phyloP scores from a whole-genome alignment of 1,139 yeast species.

The Yamadazyma mexicana region DNA sequence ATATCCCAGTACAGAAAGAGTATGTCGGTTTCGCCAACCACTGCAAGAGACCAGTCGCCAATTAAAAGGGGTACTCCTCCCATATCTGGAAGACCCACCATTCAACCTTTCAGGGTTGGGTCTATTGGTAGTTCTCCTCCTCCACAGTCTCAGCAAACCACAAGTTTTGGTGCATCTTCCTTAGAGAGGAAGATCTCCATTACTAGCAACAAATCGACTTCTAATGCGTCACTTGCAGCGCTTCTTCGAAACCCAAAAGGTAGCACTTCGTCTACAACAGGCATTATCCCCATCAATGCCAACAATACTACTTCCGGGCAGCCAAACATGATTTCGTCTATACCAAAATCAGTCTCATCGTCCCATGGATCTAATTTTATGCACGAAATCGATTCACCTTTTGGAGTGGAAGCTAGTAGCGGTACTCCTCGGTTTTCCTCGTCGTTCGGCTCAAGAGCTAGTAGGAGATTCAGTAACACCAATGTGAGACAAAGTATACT shows the following conservation, averaged over 20 bases:
- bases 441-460: slow-evolving; percentile 56
- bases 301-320: slow-evolving; percentile 15
- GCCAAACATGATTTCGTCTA: slow-evolving; percentile 18
- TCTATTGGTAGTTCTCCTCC: slow-evolving; percentile 56
- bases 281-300: slow-evolving; percentile 29
- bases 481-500: slow-evolving; percentile 33
- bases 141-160: slow-evolving; percentile 24
- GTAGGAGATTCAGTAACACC: slow-evolving; percentile 42
- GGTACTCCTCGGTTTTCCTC: slow-evolving; percentile 52
- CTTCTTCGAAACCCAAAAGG: slow-evolving; percentile 50
- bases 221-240: slow-evolving; percentile 58
- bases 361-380: slow-evolving; percentile 36
- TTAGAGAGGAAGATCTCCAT: slow-evolving; percentile 45
- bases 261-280: slow-evolving; percentile 30
- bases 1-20: slow-evolving; percentile 2
- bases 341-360: slow-evolving; percentile 43
- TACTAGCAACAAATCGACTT: slow-evolving; percentile 50
- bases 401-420: slow-evolving; percentile 21
- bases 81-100: slow-evolving; percentile 30
- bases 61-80: slow-evolving; percentile 20
- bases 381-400: slow-evolving; percentile 21
- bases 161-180: slow-evolving; percentile 23
- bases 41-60: slow-evolving; percentile 17
- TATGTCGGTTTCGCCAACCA: slow-evolving; percentile 32
- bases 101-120: slow-evolving; percentile 64